A percentile compares a stretch with the other conserved stretches of the same genome.
Conservation (phyloP, 2,329 filamentous ascomycete genomes). For the Penicillium hesseltinei region DNA sequence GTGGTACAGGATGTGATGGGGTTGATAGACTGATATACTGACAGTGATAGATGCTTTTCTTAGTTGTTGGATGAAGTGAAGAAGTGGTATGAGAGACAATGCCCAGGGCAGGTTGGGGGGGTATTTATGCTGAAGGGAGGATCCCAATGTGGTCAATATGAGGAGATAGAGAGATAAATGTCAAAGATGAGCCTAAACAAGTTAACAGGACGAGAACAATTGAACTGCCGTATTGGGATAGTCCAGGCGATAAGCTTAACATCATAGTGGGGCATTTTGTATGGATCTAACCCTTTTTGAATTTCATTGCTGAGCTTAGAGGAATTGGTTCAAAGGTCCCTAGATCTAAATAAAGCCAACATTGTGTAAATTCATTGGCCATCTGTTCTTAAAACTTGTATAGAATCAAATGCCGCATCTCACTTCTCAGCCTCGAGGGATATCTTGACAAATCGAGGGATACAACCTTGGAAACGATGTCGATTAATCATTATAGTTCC, state of each 20-base stretch:
- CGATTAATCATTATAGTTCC: neutral
- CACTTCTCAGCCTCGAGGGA: neutral
- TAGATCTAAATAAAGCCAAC: neutral
- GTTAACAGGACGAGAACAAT: neutral
- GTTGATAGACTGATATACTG: neutral
- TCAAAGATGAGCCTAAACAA: neutral
- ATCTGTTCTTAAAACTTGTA: neutral
- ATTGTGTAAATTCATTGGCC: neutral
- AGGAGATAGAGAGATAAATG: neutral
- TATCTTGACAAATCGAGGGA: neutral
- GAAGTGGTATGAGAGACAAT: neutral
- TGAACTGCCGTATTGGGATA: conserved; percentile 8
- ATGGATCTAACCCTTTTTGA: neutral
- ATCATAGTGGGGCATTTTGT: neutral
- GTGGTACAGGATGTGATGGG: neutral
- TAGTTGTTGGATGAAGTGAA: neutral
- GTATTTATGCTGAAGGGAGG: neutral
- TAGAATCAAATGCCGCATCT: neutral
- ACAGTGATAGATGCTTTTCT: neutral
- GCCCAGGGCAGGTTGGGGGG: neutral
- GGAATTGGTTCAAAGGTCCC: neutral
- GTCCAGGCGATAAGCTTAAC: conserved; percentile 10
- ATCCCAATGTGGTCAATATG: neutral
- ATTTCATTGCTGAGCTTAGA: neutral
- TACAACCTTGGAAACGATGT: too few species aligned